Conservation (phyloP, 2,329 filamentous ascomycete species). For the Diplodia mutila region DNA sequence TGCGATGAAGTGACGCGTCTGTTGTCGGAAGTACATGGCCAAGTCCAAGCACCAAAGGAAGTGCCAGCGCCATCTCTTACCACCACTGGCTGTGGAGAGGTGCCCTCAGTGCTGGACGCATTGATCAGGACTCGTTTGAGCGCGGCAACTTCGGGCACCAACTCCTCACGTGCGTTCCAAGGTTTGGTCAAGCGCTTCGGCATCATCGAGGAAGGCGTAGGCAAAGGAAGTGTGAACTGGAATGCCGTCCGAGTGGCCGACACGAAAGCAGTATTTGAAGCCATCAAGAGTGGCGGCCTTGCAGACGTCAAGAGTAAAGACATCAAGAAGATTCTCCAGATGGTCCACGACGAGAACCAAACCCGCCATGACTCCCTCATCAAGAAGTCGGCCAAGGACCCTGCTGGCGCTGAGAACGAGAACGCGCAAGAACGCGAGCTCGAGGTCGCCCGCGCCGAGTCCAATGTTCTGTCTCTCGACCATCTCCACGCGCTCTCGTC, state of each 20-base stretch:
- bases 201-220: slow-evolving; percentile 63
- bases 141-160: slow-evolving; percentile 62
- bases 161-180: slow-evolving; percentile 68
- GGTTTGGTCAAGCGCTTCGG: slow-evolving; percentile 69
- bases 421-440: slow-evolving; percentile 57
- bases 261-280: slow-evolving; percentile 64
- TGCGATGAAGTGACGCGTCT: slow-evolving; percentile 71
- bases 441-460: slow-evolving; percentile 61
- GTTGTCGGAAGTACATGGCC: slow-evolving; percentile 68
- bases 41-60: slow-evolving; percentile 64
- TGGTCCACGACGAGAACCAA: slow-evolving; percentile 71
- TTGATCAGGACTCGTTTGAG: slow-evolving; percentile 65
- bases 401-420: slow-evolving; percentile 49
- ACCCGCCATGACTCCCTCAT: slow-evolving; percentile 56
- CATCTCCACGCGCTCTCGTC: slow-evolving; percentile 59
- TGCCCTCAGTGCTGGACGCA: slow-evolving; percentile 67
- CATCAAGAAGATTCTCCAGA: slow-evolving; percentile 74
- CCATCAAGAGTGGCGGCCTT: slow-evolving; percentile 73
- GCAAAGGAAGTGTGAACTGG: slow-evolving; percentile 76
- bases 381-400: slow-evolving; percentile 42
- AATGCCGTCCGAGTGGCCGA: slow-evolving; percentile 66
- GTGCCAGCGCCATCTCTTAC: slow-evolving; percentile 72
- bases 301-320: slow-evolving; percentile 70
- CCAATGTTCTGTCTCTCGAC: slow-evolving; percentile 66
- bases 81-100: slow-evolving; percentile 71